Base-by-base conservation (phyloP, 805 yeast species). In the Barnettozyma botsteinii region DNA sequence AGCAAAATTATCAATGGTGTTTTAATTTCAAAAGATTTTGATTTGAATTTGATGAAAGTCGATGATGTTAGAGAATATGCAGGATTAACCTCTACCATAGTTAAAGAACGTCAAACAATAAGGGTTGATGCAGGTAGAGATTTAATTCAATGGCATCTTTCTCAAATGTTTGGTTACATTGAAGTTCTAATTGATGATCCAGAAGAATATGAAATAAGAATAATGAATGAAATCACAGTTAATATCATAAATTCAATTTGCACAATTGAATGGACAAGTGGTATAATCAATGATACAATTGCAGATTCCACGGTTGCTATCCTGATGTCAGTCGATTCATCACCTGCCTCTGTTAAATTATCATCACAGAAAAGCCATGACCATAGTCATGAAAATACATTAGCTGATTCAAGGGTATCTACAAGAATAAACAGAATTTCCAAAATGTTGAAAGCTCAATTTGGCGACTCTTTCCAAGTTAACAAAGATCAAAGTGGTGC, bases 301-400 rank as follows among this genome's bases (percentile, higher is more conserved):
- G 98, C 98, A 0, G 99, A 93, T 56, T 81, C 96, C 13, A 84
- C 88, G 1, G 75, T 93, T 43, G 96, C 97, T 0, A 87, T 93
- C 28, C 61, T 93, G 24, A 73, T 91, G 62, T 85, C 95, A 33
- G 93, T 91, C 31, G 98, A 93, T 58, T 81, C 96, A 0, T 80
- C 96, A 0, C 96, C 96, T 10, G 95, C 96, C 2, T 86, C 97
- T 7, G 95, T 93, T 22, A 93, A 91, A 57, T 61, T 87, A 48
- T 79, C 95, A 12, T 79, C 95, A 6, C 72, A 72, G 39, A 48
- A 69, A 2, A 46, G 55, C 1, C 83, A 79, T 56, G 56, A 49
- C 5, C 69, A 64, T 43, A 41, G 45, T 9, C 64, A 39, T 20
- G 40, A 38, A 4, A 46, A 52, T 8, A 37, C 47, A 5, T 59